Percentiles rank a stretch among this genome's conserved stretches.
Evolutionary conservation across 1,284 basidiomycete species (phyloP).

Genomic region (Pseudozyma pruni): DNA sequence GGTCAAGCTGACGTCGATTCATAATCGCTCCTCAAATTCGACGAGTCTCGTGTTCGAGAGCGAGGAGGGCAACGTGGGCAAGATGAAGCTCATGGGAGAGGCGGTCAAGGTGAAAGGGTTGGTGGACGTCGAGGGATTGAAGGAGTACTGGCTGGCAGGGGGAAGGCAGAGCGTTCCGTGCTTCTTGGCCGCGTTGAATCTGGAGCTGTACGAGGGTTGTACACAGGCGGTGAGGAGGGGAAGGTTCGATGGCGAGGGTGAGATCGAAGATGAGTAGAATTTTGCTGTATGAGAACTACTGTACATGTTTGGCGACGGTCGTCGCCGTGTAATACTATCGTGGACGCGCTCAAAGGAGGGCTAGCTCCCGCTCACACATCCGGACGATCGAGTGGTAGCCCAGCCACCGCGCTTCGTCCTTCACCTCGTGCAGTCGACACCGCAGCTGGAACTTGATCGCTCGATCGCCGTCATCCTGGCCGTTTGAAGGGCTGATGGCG

Average conservation of each 20-base stretch:
- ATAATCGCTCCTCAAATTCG: conserved; percentile 70
- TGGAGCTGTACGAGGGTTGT: conserved; percentile 69
- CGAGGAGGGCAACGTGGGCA: conserved; percentile 70
- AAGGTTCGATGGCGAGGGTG: conserved; percentile 13
- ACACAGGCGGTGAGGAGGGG: conserved; percentile 36
- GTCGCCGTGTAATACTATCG: not conserved
- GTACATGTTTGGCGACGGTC: not conserved
- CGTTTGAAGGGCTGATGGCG: not conserved
- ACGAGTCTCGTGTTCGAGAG: conserved; percentile 70
- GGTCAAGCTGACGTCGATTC: conserved; percentile 82
- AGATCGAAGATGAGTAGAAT: conserved; percentile 11
- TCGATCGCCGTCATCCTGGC: not conserved
- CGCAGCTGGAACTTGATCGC: conserved; percentile 6
- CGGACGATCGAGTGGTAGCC: conserved; percentile 22
- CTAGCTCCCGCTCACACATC: conserved; percentile 14
- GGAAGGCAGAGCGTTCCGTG: conserved; percentile 71
- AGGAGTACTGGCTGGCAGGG: conserved; percentile 70
- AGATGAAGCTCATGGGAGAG: conserved; percentile 71
- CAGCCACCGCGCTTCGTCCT: conserved; percentile 31
- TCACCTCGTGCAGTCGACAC: conserved; percentile 12
- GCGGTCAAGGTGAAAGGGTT: conserved; percentile 43
- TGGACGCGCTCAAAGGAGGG: not conserved
- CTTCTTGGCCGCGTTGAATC: conserved; percentile 71
- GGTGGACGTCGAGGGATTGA: conserved; percentile 53
- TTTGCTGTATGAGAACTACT: conserved; percentile 1